Evolutionary conservation across 805 yeast genomes (phyloP).

Genomic region (Kazachstania viticola): DNA sequence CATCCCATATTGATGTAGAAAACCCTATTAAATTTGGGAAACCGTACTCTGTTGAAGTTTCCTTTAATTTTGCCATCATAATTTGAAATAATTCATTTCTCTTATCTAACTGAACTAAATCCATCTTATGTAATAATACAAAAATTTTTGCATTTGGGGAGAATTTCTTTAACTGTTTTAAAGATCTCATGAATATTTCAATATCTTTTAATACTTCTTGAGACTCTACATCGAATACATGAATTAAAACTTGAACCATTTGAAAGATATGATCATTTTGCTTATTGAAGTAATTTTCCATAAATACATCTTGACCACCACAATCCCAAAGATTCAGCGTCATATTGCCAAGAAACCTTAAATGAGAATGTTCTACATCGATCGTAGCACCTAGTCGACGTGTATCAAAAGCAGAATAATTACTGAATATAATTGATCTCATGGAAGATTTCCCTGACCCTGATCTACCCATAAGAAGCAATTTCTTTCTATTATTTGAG

Average conservation of each 20-base stretch:
- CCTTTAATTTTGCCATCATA: constrained; percentile 73
- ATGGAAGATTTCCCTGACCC: constrained; percentile 97
- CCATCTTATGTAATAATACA: constrained; percentile 91
- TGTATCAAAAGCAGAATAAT: constrained; percentile 94
- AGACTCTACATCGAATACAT: constrained; percentile 92
- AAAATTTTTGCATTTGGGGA: constrained; percentile 89
- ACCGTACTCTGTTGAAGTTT: constrained; percentile 56
- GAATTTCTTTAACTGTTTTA: constrained; percentile 68
- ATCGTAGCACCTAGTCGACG: constrained; percentile 92
- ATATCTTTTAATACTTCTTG: constrained; percentile 87
- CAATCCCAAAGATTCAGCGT: constrained; percentile 95
- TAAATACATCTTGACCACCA: constrained; percentile 94
- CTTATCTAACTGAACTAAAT: constrained; percentile 76
- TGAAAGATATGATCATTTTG: constrained; percentile 88
- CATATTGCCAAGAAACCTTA: constrained; percentile 88
- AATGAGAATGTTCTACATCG: constrained; percentile 95
- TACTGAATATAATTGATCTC: constrained; percentile 92
- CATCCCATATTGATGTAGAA: constrained; percentile 97
- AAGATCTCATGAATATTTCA: constrained; percentile 76
- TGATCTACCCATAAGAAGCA: constrained; percentile 75
- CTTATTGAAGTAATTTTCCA: constrained; percentile 84
- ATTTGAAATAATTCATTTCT: constrained; percentile 72
- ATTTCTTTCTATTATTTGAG: constrained; percentile 43
- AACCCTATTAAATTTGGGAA: constrained; percentile 66
- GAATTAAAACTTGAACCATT: constrained; percentile 90